Base-by-base conservation (phyloP, 2,329 filamentous ascomycete species). In the Neocatenulostroma microsporum region DNA sequence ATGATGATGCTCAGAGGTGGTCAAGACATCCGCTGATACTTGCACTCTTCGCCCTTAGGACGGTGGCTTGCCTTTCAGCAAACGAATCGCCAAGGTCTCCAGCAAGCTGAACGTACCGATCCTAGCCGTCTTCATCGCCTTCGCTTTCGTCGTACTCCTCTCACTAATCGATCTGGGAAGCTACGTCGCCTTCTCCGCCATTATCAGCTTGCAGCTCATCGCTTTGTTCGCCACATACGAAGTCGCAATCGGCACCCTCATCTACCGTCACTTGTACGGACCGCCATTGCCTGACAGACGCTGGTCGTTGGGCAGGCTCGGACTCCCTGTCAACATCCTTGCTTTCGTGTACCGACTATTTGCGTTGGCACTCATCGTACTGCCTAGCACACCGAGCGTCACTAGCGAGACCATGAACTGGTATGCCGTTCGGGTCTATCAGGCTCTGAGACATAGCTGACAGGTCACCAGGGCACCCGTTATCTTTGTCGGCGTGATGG, bases 11-110 rank as follows among this genome's bases (percentile, higher is more conserved):
- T n/a, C n/a, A n/a, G n/a, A n/a, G n/a, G n/a, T n/a, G n/a, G n/a
- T n/a, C n/a, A n/a, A n/a, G n/a, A n/a, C n/a, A n/a, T n/a, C n/a
- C n/a, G n/a, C n/a, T n/a, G n/a, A n/a, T n/a, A n/a, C n/a, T n/a
- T n/a, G n/a, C n/a, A n/a, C 48, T 57, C 5, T 66, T 65, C 39
- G 60, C 62, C 3, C 55, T 62, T 25, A n/a, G n/a, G 62, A 65
- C 42, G 53, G 59, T 13, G 62, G 57, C 8, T 38, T 62, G 29
- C 60, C 58, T 0, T 61, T 56, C 41, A 31, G 29, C 18, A 8
- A 17, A 15, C 29, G 20, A 5, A 20, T 31, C 13, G 9, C 29
- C 18, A 31, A 31, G 29, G 29, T n/a, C n/a, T n/a, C n/a, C n/a
- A n/a, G 24, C 12, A 48, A 42, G 8, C 45, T 49, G 35, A 48